Percentiles rank a stretch among this genome's conserved stretches.
phyloP scores from a whole-genome alignment of 225 moss, liverwort and hornwort species.

The Anthoceros angustus region DNA sequence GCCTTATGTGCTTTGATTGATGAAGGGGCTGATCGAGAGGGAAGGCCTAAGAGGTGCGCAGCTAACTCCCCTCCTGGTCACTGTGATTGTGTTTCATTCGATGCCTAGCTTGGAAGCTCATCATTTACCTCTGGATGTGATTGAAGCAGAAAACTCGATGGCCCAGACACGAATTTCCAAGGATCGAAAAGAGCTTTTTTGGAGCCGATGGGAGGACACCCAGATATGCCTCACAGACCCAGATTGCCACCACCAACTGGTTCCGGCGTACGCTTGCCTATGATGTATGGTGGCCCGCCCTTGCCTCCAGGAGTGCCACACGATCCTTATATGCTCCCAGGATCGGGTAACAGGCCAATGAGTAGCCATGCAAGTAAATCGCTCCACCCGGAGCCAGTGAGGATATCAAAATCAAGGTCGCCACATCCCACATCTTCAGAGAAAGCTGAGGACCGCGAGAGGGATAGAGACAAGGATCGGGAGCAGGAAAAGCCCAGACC shows the following conservation, averaged over 20 bases:
- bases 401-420: constrained; percentile 63
- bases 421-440: constrained; percentile 48
- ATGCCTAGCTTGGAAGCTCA: background rate
- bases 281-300: constrained; percentile 25
- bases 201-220: constrained; percentile 8
- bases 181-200: constrained; percentile 15
- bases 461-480: constrained; percentile 22
- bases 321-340: constrained; percentile 26
- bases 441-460: constrained; percentile 24
- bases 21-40: constrained; percentile 85
- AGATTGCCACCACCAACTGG: constrained; percentile 22
- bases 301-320: constrained; percentile 12
- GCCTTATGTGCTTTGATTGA: constrained; percentile 91
- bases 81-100: background rate
- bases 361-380: constrained; percentile 29
- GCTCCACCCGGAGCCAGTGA: constrained; percentile 21
- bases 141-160: constrained; percentile 21
- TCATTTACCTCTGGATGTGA: background rate
- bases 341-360: constrained; percentile 25
- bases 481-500: constrained; percentile 18
- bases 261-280: constrained; percentile 29
- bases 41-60: constrained; percentile 76
- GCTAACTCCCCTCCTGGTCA: background rate
- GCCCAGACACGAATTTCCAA: constrained; percentile 13
- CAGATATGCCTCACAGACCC: constrained; percentile 15